Evolutionary conservation across 345 rosid genomes (phyloP), one percentile per base, ranked within the genome.

Genomic region (Erucastrum elatum): DNA sequence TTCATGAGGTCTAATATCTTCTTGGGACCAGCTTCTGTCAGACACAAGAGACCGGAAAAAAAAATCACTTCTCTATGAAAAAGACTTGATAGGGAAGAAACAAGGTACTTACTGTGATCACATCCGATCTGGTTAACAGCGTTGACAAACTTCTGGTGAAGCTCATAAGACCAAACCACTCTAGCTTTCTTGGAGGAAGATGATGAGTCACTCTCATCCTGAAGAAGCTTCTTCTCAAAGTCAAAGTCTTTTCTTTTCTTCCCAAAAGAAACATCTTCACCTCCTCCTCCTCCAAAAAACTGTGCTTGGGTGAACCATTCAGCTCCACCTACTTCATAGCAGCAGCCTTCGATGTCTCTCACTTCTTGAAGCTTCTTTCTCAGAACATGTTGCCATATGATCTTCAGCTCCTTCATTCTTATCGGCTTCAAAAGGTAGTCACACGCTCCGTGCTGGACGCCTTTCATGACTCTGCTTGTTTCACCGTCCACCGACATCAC

Each of bases 401-500:
- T 95, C 71, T 90, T 86, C 15, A 92, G 94, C 70, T 92, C 98
- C 79, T 95, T 95, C 98, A 95, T 92, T 67, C 97, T 65, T 80
- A 95, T 95, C 0, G 99, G 97, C 88, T 95, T 94, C 13, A 94
- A 90, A 37, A 94, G 94, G 82, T 94, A 92, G 84, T 94, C 98
- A 51, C 98, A 94, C 0, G 98, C 98, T 31, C 98, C 98, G 6
- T 94, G 98, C 55, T 91, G 98, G 4, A 94, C 94, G 0, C 98
- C 98, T 80, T 94, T 94, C 98, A 92, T 92, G 1, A 94, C 98
- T 31, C 96, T 72, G 67, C 92, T 95, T 0, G 97, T 95, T 49
- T 95, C 98, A 11, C 99, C 98, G 25, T 94, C 98, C 17, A 94
- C 98, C 6, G 96, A 91, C 98, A 92, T 94, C 97, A 94, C 98